Conservation (phyloP, 2,329 filamentous ascomycete species). For the Paradendryphiella salina region DNA sequence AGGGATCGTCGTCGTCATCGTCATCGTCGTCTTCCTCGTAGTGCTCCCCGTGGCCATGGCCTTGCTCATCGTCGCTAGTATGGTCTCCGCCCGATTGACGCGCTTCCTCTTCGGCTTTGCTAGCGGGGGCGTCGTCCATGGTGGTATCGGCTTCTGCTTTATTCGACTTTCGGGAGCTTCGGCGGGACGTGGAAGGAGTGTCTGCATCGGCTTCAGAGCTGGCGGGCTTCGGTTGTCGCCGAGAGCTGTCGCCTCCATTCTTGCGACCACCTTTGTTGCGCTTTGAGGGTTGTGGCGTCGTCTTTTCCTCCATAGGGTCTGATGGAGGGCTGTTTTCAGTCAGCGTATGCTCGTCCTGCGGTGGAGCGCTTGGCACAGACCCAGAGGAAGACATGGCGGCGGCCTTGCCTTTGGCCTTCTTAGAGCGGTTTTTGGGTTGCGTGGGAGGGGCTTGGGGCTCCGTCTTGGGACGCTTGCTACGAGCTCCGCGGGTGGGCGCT, state of each 20-base stretch:
- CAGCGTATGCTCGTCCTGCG: constrained; percentile 14
- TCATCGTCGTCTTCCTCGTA: constrained; percentile 54
- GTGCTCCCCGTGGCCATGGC: neutral
- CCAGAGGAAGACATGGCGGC: constrained; percentile 70
- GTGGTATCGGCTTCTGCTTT: constrained; percentile 65
- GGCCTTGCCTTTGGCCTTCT: constrained; percentile 63
- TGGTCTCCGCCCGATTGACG: constrained; percentile 36
- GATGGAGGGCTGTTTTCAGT: constrained; percentile 60
- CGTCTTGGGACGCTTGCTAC: constrained; percentile 63
- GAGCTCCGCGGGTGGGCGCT: constrained; percentile 41
- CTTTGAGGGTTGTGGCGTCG: constrained; percentile 64
- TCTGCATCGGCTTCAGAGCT: constrained; percentile 19
- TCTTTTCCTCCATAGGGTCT: constrained; percentile 65
- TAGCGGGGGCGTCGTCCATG: constrained; percentile 70
- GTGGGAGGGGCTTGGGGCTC: constrained; percentile 58
- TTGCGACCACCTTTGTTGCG: constrained; percentile 77
- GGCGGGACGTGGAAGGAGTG: constrained; percentile 38
- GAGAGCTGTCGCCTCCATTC: constrained; percentile 54
- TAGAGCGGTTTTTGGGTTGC: constrained; percentile 54
- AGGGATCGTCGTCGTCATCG: constrained; percentile 64
- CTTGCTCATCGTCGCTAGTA: constrained; percentile 55
- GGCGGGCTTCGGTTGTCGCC: constrained; percentile 20
- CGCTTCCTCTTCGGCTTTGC: constrained; percentile 59
- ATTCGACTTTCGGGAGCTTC: constrained; percentile 39
- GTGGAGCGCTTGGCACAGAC: constrained; percentile 53